Base-by-base conservation (phyloP, 2,329 filamentous ascomycete species). In the Ophiostoma novo-ulmi region DNA sequence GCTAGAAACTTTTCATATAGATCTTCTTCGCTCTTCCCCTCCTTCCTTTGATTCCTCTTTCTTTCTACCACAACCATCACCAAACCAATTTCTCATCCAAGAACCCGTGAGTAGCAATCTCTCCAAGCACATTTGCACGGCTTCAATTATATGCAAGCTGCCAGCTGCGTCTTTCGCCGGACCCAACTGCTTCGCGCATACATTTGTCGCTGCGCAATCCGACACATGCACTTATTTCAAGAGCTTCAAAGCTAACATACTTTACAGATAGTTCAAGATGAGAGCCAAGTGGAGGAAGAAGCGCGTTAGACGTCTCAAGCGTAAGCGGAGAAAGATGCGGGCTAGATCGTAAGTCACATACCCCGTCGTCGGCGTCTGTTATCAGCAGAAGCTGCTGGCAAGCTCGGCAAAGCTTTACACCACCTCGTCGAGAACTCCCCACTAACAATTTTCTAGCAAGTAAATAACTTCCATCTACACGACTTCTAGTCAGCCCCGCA, bases 271-370 rank as follows among this genome's bases (percentile, higher is more conserved):
- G 81, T 84, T 84, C 85, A 88, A 84, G 85, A 88, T 89, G 87
- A 87, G 94, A 95, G 94, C 93, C 82, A 98, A 98, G 89, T 98
- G 95, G 95, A 95, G 94, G 89, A 99, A 99, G 92, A 99, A 99
- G 94, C 89, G 95, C 84, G 94, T 97, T 86, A 89, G 95, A 81
- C 91, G 95, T 85, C 93, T 99, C 84, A 98, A 98, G 91, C 91
- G 94, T 83, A 99, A 99, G 94, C 93, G 95, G 87, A 96, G 95
- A 93, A 99, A 99, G 94, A 97, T 95, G 86, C 90, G 95, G 83
- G 95, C 94, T 80, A 87, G 95, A 87, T 94, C 90, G 95, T 98
- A 88, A 88, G 93, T 85, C 64, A 6, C 8, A 48, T 11, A 3
- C 36, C 10, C 14, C 20, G 63, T 14, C 63, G 63, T 35, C 55